Base-by-base conservation (phyloP, 2,329 filamentous ascomycete species). In the Leptosphaerulina australis region DNA sequence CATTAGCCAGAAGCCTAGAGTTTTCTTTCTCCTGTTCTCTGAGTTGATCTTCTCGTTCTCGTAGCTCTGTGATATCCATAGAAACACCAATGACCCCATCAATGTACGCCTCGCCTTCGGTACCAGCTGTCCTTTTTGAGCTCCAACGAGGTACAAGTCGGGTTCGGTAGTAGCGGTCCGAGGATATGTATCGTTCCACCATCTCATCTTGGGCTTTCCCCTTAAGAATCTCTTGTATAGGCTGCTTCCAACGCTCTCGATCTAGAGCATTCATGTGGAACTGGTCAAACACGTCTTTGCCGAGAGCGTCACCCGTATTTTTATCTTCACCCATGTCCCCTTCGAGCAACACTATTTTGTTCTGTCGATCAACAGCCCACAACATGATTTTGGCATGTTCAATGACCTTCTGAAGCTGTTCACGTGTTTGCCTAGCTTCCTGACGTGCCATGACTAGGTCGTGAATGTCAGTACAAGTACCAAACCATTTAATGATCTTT, bases 391-490 rank as follows among this genome's bases (percentile, higher is more conserved):
- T 83, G 0, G 88, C 86, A 61, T 91, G 87, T 26, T 86, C 82
- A 46, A 92, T 85, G 20, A 92, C 88, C 53, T 84, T 87, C 7
- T 86, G 77, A 0, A 93, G 77, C 64, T 91, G 87, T 61, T 87
- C 83, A n/a, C 85, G 80, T 14, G 82, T 87, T 49, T 84, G 80
- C 53, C 83, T 84, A 12, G 86, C 86, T 38, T 81, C 80, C 53
- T 87, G 78, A 51, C 87, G 85, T 11, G 86, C 82, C 63, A 88
- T 80, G 3, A 91, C 86, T 33, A 85, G 79, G 54, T 91, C 88
- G 63, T 92, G 86, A 14, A 91, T 88, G 56, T 93, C 88, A 10
- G 88, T 91, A 62, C 86, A 91, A 1, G 88, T 91, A 12, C 88
- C 89, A 61, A 89, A 90, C 88, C 88, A 92, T 65, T 88, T 90